Evolutionary conservation across 192 early-diverging fungal species (phyloP).

Genomic region (Globomyces pollinis-pini): DNA sequence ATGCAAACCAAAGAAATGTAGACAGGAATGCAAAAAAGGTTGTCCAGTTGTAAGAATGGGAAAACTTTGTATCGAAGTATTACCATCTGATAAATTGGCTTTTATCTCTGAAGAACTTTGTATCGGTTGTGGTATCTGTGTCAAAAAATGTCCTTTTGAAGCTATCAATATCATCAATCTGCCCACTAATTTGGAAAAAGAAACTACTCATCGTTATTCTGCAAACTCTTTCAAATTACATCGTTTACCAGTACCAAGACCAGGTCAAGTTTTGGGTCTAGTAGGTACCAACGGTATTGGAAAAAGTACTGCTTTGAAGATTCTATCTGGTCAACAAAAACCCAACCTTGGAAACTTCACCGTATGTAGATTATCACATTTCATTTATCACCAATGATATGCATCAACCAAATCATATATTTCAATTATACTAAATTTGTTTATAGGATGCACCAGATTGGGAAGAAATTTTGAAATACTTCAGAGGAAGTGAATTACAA

Average conservation of each 20-base stretch:
- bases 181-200: slow-evolving; percentile 88
- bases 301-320: slow-evolving; percentile 91
- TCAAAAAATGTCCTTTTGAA: slow-evolving; percentile 95
- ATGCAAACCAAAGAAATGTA: slow-evolving; percentile 98
- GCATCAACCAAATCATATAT: not conserved
- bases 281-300: slow-evolving; percentile 92
- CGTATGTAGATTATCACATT: slow-evolving; percentile 16
- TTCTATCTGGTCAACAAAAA: slow-evolving; percentile 88
- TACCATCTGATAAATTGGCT: slow-evolving; percentile 76
- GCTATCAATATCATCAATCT: slow-evolving; percentile 96
- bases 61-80: slow-evolving; percentile 91
- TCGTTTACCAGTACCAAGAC: slow-evolving; percentile 86
- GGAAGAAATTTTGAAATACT: slow-evolving; percentile 92
- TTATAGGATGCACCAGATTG: slow-evolving; percentile 75
- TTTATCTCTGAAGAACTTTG: slow-evolving; percentile 92
- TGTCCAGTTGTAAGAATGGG: slow-evolving; percentile 97
- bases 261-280: slow-evolving; percentile 93
- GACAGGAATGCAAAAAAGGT: slow-evolving; percentile 94
- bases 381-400: not conserved
- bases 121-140: slow-evolving; percentile 92
- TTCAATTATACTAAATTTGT: not conserved
- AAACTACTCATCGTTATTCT: slow-evolving; percentile 93
- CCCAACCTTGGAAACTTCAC: slow-evolving; percentile 87
- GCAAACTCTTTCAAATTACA: slow-evolving; percentile 98
- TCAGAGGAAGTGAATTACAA: slow-evolving; percentile 94